A percentile compares a stretch with the other conserved stretches of the same genome.
Evolutionary conservation across 176 grass and related monocot species (phyloP).

Genomic region (Aechmea fasciata): DNA sequence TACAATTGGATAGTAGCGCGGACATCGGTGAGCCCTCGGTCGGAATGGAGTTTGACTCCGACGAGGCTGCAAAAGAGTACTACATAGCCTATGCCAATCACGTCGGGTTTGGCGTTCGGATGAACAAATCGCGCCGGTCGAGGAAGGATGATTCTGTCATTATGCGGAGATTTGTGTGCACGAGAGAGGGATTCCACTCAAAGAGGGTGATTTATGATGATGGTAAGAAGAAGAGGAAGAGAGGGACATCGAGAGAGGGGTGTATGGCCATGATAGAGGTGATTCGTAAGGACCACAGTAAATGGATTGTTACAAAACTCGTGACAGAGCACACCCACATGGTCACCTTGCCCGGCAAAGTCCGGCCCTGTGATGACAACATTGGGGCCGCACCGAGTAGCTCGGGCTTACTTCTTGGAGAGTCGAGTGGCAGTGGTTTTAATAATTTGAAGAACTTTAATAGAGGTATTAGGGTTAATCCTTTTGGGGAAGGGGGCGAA

Average conservation of each 20-base stretch:
- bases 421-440: slow-evolving; percentile 7
- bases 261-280: slow-evolving; percentile 65
- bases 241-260: slow-evolving; percentile 39
- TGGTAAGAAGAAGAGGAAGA: slow-evolving; percentile 45
- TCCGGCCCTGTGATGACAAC: not conserved
- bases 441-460: slow-evolving; percentile 19
- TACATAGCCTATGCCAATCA: slow-evolving; percentile 42
- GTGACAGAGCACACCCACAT: slow-evolving; percentile 41
- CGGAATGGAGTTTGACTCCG: slow-evolving; percentile 49
- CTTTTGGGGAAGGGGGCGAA: slow-evolving; percentile 33
- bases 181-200: slow-evolving; percentile 45
- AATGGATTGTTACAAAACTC: slow-evolving; percentile 52
- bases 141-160: slow-evolving; percentile 52
- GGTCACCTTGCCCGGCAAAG: slow-evolving; percentile 15
- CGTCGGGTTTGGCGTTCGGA: slow-evolving; percentile 38
- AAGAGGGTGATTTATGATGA: slow-evolving; percentile 32
- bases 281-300: slow-evolving; percentile 36
- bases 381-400: not conserved
- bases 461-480: slow-evolving; percentile 34
- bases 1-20: not conserved
- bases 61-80: slow-evolving; percentile 42
- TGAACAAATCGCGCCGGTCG: slow-evolving; percentile 54
- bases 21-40: slow-evolving; percentile 23
- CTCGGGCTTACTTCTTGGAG: not conserved
- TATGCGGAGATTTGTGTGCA: slow-evolving; percentile 60